These are phyloP conservation scores for Fusarium coicis DNA, from an alignment of 2,329 filamentous ascomycete species.

Conservation along the genomic window DNA sequence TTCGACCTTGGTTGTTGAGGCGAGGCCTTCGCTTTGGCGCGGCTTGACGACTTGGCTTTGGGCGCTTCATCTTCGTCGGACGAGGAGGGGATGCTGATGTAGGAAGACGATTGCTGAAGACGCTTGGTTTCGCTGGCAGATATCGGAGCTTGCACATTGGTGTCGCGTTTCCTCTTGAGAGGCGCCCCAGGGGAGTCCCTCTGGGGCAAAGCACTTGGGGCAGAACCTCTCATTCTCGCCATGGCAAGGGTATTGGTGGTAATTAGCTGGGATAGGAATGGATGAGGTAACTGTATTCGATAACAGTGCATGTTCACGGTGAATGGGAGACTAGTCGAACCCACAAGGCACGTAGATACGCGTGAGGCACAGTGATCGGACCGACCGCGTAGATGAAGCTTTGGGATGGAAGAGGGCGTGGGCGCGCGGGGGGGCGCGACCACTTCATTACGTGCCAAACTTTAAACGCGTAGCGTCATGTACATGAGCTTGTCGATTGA, in stretches of 20 bases:
- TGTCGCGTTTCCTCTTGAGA: not conserved
- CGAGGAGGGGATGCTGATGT: not conserved
- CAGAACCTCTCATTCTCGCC: not conserved
- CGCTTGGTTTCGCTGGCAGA: not conserved
- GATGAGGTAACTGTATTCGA: not conserved
- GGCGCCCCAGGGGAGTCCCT: not conserved
- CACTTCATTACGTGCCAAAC: not conserved
- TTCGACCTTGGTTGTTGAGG: not conserved
- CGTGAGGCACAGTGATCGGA: not conserved
- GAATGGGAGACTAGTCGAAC: not conserved
- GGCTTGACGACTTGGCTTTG: not conserved
- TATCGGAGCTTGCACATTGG: not conserved
- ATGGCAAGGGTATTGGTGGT: not conserved
- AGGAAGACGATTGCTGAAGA: not conserved
- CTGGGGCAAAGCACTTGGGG: not conserved
- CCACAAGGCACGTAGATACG: not conserved
- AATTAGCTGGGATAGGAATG: not conserved
- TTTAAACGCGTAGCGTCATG: not conserved
- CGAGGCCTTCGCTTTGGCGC: not conserved
- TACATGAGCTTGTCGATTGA: no score
- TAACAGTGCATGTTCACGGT: not conserved
- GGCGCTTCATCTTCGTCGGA: not conserved
- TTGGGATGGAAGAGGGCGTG: not conserved
- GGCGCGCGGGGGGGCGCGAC: not conserved
- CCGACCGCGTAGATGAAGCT: not conserved